Evolutionary conservation across 2,329 filamentous ascomycete genomes (phyloP).

Genomic region (Ophiostoma perfectum): DNA sequence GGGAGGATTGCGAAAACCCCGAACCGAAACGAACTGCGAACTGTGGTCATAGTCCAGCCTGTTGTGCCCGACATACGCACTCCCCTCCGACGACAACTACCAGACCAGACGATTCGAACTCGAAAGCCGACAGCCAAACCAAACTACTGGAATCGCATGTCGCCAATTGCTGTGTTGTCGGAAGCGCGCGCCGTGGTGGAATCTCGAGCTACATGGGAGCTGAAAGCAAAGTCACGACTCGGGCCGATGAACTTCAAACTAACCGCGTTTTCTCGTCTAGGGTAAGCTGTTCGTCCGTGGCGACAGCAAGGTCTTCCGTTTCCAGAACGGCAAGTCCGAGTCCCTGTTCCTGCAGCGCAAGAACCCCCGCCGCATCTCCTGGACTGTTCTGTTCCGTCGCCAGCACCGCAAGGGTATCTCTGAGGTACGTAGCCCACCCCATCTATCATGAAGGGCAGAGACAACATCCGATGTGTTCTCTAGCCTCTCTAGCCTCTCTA

Average conservation of each 20-base stretch:
- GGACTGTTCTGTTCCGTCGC: conserved; percentile 96
- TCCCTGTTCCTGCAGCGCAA: conserved; percentile 99
- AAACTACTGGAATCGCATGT: neutral
- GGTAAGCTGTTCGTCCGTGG: conserved; percentile 99
- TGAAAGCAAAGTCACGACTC: neutral
- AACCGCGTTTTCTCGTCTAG: conserved; percentile 43
- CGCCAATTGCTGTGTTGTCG: neutral
- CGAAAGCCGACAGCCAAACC: neutral
- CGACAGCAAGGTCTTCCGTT: conserved; percentile 99
- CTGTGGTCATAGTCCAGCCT: neutral
- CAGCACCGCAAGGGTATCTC: conserved; percentile 99
- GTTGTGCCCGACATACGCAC: neutral
- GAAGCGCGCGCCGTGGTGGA: neutral
- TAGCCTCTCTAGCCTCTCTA: neutral
- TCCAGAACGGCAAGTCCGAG: conserved; percentile 99
- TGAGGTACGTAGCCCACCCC: conserved; percentile 65
- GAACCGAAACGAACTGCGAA: too few species aligned
- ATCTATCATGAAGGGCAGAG: too few species aligned
- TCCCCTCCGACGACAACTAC: too few species aligned
- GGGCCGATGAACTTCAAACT: neutral
- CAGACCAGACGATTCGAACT: neutral
- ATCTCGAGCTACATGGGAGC: neutral
- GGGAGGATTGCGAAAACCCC: too few species aligned
- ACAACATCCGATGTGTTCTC: too few species aligned
- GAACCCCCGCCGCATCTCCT: conserved; percentile 99